Evolutionary conservation across 2,329 filamentous ascomycete species (phyloP).

Genomic region (Ploettnerulaceae sp.): DNA sequence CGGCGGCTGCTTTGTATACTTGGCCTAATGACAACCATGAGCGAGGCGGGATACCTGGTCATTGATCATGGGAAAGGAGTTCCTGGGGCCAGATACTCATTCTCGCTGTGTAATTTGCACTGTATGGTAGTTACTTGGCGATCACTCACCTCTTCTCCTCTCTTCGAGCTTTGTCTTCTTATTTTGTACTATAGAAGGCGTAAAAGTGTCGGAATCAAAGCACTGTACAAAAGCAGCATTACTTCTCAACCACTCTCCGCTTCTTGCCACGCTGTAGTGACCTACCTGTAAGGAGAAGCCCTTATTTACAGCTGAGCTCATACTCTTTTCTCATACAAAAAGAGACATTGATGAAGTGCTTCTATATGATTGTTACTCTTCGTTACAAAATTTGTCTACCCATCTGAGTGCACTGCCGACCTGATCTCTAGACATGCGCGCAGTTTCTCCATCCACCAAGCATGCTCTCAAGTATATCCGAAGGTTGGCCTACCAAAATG

Average conservation of each 20-base stretch:
- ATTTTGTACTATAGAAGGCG: constrained; percentile 23
- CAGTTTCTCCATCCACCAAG: no score
- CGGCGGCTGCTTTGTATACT: constrained; percentile 22
- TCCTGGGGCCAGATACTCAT: constrained; percentile 13
- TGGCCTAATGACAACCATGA: constrained; percentile 18
- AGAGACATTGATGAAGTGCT: not conserved
- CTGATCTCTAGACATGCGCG: no score
- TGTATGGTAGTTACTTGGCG: constrained; percentile 22
- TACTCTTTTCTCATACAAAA: not conserved
- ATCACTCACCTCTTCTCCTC: constrained; percentile 21
- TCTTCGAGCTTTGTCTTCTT: constrained; percentile 27
- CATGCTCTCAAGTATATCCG: no score
- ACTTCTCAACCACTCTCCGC: not conserved
- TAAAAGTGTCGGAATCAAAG: constrained; percentile 14
- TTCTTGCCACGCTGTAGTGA: no score
- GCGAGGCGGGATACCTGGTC: not conserved
- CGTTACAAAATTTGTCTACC: no score
- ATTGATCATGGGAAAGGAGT: constrained; percentile 21
- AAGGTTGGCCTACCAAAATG: no score
- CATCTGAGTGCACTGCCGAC: no score
- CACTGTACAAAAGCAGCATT: constrained; percentile 6
- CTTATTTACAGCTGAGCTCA: no score
- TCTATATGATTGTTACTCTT: no score
- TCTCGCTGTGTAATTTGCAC: constrained; percentile 9
- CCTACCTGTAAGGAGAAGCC: no score